Conservation (phyloP, 2,329 filamentous ascomycete genomes). For the Aspergillus caelatus region DNA sequence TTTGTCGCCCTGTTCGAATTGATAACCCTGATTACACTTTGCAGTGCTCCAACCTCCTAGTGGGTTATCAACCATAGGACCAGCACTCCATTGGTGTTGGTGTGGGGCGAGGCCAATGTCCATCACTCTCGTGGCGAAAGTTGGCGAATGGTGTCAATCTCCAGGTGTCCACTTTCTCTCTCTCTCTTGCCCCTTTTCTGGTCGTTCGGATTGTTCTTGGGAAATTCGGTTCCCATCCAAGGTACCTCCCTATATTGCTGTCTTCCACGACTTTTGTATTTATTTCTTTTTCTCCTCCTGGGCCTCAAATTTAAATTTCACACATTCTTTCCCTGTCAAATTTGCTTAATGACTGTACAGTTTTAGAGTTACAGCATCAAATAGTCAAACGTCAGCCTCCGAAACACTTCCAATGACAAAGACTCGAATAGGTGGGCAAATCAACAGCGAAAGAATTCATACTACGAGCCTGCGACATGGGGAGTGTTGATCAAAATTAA, state of each 20-base stretch:
- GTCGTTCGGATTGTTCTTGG: constrained; percentile 10
- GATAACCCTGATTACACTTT: constrained; percentile 6
- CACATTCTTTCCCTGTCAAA: not conserved
- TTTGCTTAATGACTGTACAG: not conserved
- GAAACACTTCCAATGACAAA: constrained; percentile 2
- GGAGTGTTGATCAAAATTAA: constrained; percentile 39
- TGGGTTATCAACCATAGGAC: constrained; percentile 6
- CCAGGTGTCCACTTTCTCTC: constrained; percentile 16
- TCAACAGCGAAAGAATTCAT: constrained; percentile 2
- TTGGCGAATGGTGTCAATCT: constrained; percentile 19
- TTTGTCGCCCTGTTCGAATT: not conserved
- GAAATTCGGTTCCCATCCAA: not conserved
- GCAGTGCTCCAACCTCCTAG: constrained; percentile 8
- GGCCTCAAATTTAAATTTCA: not conserved
- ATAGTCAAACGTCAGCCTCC: not conserved
- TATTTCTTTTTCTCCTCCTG: not conserved
- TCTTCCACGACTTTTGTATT: not conserved
- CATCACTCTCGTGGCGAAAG: constrained; percentile 21
- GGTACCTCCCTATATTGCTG: not conserved
- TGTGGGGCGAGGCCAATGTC: constrained; percentile 20
- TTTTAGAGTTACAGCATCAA: not conserved
- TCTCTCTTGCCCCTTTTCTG: constrained; percentile 21
- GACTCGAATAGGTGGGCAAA: not conserved
- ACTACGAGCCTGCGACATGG: constrained; percentile 1
- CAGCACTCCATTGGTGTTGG: constrained; percentile 2